These are phyloP conservation scores for Akanthomyces muscarius DNA, from an alignment of 2,329 filamentous ascomycete species.

Conservation along the genomic window DNA sequence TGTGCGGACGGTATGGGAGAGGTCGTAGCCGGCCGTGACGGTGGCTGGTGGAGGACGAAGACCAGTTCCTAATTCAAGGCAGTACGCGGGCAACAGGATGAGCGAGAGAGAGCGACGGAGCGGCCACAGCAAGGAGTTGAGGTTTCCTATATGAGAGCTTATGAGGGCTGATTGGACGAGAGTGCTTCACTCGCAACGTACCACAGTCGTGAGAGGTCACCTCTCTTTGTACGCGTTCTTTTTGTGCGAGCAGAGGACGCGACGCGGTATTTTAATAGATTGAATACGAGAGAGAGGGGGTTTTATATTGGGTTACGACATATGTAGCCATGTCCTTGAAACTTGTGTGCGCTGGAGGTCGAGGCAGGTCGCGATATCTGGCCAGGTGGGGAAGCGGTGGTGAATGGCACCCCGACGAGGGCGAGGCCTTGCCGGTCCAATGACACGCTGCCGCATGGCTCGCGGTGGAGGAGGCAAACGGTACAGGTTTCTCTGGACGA, in stretches of 20 bases:
- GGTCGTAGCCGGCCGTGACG: too few relatives aligned
- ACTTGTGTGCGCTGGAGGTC: background rate
- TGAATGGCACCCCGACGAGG: background rate
- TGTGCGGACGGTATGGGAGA: too few relatives aligned
- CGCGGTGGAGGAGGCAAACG: background rate
- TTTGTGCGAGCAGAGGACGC: background rate
- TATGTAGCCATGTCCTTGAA: background rate
- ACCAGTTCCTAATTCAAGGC: background rate
- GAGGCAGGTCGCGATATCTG: conserved; percentile 10
- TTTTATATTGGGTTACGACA: background rate
- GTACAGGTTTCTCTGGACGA: background rate
- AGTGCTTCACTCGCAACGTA: background rate
- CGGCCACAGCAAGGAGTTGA: background rate
- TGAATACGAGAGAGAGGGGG: background rate
- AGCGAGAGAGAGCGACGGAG: background rate
- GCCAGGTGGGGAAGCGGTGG: conserved; percentile 1
- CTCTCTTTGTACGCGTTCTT: background rate
- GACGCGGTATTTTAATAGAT: background rate
- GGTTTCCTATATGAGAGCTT: background rate
- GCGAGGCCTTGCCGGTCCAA: background rate
- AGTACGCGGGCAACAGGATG: background rate
- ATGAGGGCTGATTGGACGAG: background rate
- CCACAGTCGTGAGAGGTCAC: background rate
- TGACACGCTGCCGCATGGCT: background rate
- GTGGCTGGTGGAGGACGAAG: too few relatives aligned